Percentiles rank a stretch among this genome's conserved stretches.
Evolutionary conservation across 345 rosid genomes (phyloP).

Genomic region (Citrus unshiu): DNA sequence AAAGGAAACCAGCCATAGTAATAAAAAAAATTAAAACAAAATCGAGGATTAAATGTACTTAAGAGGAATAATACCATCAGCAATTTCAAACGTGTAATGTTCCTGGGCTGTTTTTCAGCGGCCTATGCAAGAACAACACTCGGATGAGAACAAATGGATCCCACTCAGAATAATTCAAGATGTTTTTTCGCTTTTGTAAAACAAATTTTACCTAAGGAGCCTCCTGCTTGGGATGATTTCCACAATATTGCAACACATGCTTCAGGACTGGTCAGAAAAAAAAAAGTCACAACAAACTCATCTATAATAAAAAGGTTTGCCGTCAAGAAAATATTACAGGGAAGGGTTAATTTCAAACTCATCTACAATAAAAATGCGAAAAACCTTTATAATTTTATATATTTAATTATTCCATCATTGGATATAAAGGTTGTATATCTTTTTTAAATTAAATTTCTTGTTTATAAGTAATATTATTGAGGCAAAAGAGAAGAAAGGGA

Average conservation of each 20-base stretch:
- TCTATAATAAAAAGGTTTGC: background rate
- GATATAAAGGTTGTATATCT: background rate
- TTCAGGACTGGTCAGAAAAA: conserved; percentile 28
- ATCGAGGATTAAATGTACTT: conserved; percentile 3
- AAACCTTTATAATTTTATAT: background rate
- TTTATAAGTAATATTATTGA: background rate
- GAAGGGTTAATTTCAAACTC: background rate
- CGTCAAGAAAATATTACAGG: background rate
- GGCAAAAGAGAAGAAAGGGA: background rate
- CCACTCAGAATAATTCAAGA: background rate
- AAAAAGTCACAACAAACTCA: background rate
- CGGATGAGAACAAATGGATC: background rate
- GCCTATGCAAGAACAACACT: conserved; percentile 11
- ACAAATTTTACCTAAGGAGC: conserved; percentile 25
- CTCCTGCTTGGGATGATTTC: conserved; percentile 25
- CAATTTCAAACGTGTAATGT: conserved; percentile 27
- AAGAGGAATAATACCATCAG: conserved; percentile 31
- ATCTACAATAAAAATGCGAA: background rate
- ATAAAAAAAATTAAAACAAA: background rate
- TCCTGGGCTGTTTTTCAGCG: conserved; percentile 35
- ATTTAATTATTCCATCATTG: background rate
- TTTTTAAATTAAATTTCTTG: background rate
- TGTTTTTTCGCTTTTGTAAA: background rate
- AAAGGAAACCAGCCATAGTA: background rate
- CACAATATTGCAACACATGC: conserved; percentile 29